phyloP scores from a whole-genome alignment of 2,329 filamentous ascomycete genomes.

The Graphiopsis chlorocephala region DNA sequence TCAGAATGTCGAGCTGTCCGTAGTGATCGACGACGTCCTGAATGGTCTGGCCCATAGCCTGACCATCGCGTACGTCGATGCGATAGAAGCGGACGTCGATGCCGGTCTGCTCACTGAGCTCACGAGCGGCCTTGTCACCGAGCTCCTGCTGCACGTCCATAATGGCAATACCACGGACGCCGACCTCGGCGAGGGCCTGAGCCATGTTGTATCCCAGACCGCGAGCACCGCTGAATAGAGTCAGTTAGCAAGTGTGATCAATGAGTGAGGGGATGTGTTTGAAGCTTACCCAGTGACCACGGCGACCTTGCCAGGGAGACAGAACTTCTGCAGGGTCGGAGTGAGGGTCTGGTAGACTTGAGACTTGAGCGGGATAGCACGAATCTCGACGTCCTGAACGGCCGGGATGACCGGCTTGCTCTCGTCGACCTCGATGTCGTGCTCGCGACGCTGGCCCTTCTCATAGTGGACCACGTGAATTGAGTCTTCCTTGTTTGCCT shows the following conservation, averaged over 20 bases:
- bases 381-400: slow-evolving; percentile 32
- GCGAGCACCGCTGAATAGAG: slow-evolving; percentile 60
- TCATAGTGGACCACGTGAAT: slow-evolving; percentile 34
- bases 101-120: slow-evolving; percentile 69
- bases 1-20: slow-evolving; percentile 69
- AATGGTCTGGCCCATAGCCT: slow-evolving; percentile 67
- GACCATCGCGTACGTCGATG: slow-evolving; percentile 72
- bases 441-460: slow-evolving; percentile 32
- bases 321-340: slow-evolving; percentile 67
- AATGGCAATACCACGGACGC: slow-evolving; percentile 69
- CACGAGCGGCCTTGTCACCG: slow-evolving; percentile 66
- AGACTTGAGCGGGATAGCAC: slow-evolving; percentile 31
- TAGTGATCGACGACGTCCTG: slow-evolving; percentile 63
- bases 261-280: not conserved
- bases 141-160: slow-evolving; percentile 75
- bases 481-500: slow-evolving; percentile 23
- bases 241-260: slow-evolving; percentile 26
- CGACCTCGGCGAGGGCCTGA: slow-evolving; percentile 71
- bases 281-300: slow-evolving; percentile 65
- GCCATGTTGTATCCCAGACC: slow-evolving; percentile 79
- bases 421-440: slow-evolving; percentile 28
- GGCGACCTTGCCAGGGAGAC: slow-evolving; percentile 67
- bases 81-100: slow-evolving; percentile 74
- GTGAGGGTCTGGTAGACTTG: slow-evolving; percentile 53
- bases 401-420: slow-evolving; percentile 33